Conservation (phyloP, 306 rosid genomes). For the Gleditsia sinensis region DNA sequence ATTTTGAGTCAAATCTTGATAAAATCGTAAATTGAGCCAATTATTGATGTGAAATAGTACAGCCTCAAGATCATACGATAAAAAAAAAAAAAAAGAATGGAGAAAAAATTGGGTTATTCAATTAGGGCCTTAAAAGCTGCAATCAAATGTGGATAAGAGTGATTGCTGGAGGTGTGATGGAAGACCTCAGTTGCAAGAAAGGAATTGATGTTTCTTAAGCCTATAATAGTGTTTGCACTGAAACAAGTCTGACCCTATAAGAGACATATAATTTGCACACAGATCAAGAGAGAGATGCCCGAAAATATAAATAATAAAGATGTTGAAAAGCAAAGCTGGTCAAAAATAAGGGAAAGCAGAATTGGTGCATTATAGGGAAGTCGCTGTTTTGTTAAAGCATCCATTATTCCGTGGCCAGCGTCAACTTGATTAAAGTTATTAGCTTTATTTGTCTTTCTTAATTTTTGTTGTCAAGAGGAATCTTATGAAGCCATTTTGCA, state of each 20-base stretch:
- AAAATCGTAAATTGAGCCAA: no score
- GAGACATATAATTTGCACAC: neutral
- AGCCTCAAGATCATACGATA: no score
- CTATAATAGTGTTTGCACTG: neutral
- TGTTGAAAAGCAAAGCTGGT: constrained; percentile 1
- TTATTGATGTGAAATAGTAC: no score
- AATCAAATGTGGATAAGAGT: no score
- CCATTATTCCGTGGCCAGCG: no score
- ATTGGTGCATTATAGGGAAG: neutral
- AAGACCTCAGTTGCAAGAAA: neutral
- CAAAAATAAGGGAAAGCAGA: neutral
- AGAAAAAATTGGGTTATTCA: no score
- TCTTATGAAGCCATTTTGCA: no score
- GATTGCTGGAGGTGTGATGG: no score
- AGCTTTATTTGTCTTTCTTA: no score
- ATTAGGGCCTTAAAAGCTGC: no score
- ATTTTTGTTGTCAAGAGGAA: neutral
- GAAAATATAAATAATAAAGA: neutral
- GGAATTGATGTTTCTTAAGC: neutral
- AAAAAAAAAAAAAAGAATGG: no score
- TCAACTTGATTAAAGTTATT: neutral
- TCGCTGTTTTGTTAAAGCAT: neutral
- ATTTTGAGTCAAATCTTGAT: no score
- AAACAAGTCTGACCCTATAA: neutral
- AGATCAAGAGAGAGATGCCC: neutral